These are phyloP conservation scores for Penicillium lagena DNA, from an alignment of 495 filamentous ascomycete species.

Conservation along the genomic window DNA sequence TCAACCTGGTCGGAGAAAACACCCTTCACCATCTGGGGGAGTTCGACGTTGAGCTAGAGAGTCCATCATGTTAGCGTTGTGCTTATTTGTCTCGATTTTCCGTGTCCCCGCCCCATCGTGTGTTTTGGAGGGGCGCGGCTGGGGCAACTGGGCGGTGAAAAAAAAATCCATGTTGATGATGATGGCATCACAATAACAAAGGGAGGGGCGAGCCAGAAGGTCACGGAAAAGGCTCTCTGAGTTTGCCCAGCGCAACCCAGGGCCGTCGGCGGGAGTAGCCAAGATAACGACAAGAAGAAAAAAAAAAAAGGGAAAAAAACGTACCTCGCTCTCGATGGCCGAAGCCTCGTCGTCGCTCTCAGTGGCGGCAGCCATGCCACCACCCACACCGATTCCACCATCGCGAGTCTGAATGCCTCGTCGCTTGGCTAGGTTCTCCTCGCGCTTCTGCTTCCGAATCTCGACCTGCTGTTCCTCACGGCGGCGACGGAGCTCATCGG, in stretches of 20 bases:
- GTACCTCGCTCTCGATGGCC: slow-evolving; percentile 93
- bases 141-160: slow-evolving; percentile 38
- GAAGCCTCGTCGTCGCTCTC: slow-evolving; percentile 97
- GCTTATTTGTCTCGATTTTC: too few species aligned
- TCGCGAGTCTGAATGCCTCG: slow-evolving; percentile 82
- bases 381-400: slow-evolving; percentile 69
- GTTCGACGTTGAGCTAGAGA: slow-evolving; percentile 86
- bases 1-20: slow-evolving; percentile 99
- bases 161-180: slow-evolving; percentile 31
- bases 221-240: too few species aligned
- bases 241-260: background rate
- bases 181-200: slow-evolving; percentile 25
- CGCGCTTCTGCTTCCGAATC: slow-evolving; percentile 95
- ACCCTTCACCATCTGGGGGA: slow-evolving; percentile 94
- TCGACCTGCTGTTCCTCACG: slow-evolving; percentile 99
- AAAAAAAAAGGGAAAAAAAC: slow-evolving; percentile 26
- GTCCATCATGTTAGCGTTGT: slow-evolving; percentile 30
- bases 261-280: background rate
- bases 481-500: slow-evolving; percentile 95
- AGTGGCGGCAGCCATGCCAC: slow-evolving; percentile 75
- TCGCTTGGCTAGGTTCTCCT: slow-evolving; percentile 97
- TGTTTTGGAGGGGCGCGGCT: slow-evolving; percentile 20
- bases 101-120: background rate
- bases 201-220: background rate
- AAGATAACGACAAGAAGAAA: slow-evolving; percentile 7